Conservation (phyloP, 2,329 filamentous ascomycete species). For the Exophiala spinifera region DNA sequence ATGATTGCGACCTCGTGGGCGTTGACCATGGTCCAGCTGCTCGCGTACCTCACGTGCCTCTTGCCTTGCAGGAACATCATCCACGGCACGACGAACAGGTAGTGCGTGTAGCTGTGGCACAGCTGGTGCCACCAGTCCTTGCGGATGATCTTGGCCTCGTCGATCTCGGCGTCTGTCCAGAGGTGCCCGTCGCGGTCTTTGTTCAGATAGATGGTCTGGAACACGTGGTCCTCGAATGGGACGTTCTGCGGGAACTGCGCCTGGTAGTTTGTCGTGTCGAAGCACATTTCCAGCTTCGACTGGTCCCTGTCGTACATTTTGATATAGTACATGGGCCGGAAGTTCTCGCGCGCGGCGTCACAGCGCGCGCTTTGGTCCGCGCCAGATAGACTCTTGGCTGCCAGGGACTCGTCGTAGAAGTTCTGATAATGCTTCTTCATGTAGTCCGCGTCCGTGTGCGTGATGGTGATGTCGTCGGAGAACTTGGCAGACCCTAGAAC, state of each 20-base stretch:
- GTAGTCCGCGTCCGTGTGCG: constrained; percentile 56
- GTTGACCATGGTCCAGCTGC: constrained; percentile 64
- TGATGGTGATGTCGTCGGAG: constrained; percentile 61
- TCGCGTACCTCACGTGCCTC: constrained; percentile 61
- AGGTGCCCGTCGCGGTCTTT: constrained; percentile 52
- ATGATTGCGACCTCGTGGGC: constrained; percentile 69
- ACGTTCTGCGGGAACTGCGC: constrained; percentile 58
- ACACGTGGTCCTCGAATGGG: constrained; percentile 61
- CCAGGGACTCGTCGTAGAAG: constrained; percentile 33
- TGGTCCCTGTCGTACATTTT: constrained; percentile 54
- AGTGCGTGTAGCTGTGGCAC: constrained; percentile 60
- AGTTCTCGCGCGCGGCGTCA: constrained; percentile 39
- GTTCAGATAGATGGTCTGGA: constrained; percentile 64
- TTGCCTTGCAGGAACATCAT: constrained; percentile 70
- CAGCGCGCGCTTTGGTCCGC: constrained; percentile 20
- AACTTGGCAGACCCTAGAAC: constrained; percentile 69
- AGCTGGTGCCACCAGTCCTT: constrained; percentile 64
- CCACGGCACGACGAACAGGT: constrained; percentile 62
- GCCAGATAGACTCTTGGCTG: constrained; percentile 16
- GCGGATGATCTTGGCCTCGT: constrained; percentile 55
- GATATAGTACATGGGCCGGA: constrained; percentile 61
- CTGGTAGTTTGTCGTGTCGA: constrained; percentile 74
- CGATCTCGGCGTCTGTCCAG: constrained; percentile 58
- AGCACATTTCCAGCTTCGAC: constrained; percentile 60
- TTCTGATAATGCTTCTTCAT: constrained; percentile 46